Evolutionary conservation across 805 yeast species (phyloP).

Genomic region (Cyberlindnera nakhonratchasimensis): DNA sequence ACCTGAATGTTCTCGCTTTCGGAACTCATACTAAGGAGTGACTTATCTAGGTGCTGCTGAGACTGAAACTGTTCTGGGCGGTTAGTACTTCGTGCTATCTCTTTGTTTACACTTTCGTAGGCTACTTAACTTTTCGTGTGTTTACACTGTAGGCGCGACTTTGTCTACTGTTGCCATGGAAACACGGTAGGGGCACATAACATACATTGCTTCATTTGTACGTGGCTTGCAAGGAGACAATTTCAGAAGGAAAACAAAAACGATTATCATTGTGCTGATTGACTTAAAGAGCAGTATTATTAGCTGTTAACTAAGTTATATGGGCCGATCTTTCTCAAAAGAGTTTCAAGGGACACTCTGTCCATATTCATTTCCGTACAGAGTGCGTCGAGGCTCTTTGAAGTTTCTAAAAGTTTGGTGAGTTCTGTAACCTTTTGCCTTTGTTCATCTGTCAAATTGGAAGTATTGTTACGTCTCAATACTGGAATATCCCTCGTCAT

Average conservation of each 20-base stretch:
- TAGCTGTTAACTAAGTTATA: constrained; percentile 43
- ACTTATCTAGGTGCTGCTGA: neutral
- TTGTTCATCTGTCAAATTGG: constrained; percentile 17
- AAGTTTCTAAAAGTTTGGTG: constrained; percentile 42
- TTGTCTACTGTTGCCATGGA: constrained; percentile 11
- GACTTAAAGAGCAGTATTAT: neutral
- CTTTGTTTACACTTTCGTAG: constrained; percentile 7
- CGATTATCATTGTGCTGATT: too few species aligned
- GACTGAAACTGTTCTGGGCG: neutral
- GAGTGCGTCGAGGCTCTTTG: constrained; percentile 58
- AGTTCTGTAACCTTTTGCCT: constrained; percentile 17
- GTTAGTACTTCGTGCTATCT: neutral
- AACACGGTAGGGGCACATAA: neutral
- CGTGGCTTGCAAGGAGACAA: too few species aligned
- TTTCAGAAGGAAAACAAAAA: too few species aligned
- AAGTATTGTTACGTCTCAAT: constrained; percentile 6
- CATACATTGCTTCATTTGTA: neutral
- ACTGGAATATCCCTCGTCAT: neutral
- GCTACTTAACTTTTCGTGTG: constrained; percentile 3
- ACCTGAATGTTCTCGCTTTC: constrained; percentile 54
- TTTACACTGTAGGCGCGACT: neutral
- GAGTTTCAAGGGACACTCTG: constrained; percentile 48
- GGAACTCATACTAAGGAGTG: constrained; percentile 9
- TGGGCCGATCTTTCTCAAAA: constrained; percentile 46
- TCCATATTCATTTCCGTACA: constrained; percentile 66